Evolutionary conservation across 2,329 filamentous ascomycete species (phyloP).

Genomic region (Colletotrichum noveboracense): DNA sequence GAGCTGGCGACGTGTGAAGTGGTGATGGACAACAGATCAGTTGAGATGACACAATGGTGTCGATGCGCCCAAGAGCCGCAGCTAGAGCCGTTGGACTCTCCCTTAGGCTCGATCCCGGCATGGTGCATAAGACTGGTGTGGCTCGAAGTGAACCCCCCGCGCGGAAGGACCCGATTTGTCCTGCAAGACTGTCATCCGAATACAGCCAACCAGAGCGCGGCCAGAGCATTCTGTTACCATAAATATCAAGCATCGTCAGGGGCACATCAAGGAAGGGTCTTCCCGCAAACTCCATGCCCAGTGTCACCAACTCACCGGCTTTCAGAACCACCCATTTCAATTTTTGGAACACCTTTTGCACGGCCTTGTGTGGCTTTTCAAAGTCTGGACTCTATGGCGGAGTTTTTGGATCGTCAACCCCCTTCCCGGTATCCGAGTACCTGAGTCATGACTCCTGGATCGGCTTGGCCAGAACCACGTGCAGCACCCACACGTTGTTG

Average conservation of each 20-base stretch:
- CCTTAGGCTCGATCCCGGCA: background rate
- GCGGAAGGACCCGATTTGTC: constrained; percentile 19
- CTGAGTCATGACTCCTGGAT: background rate
- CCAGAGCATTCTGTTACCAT: background rate
- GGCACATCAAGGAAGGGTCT: constrained; percentile 8
- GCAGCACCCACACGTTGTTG: background rate
- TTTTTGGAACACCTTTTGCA: background rate
- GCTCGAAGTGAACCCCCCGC: background rate
- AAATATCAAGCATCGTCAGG: constrained; percentile 3
- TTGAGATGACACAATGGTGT: background rate
- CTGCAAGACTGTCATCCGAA: background rate
- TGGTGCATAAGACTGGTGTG: constrained; percentile 7
- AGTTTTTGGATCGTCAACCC: background rate
- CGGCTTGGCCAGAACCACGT: background rate
- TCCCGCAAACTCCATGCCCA: background rate
- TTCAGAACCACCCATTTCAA: background rate
- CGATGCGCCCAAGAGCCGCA: background rate
- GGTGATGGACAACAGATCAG: background rate
- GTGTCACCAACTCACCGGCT: background rate
- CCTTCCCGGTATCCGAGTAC: background rate
- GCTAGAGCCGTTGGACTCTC: background rate
- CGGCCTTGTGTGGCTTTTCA: background rate
- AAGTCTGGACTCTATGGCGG: background rate
- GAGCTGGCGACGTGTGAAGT: background rate
- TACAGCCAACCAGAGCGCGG: background rate